Base-by-base conservation (phyloP, 2,329 filamentous ascomycete genomes). In the Alternaria sp. region DNA sequence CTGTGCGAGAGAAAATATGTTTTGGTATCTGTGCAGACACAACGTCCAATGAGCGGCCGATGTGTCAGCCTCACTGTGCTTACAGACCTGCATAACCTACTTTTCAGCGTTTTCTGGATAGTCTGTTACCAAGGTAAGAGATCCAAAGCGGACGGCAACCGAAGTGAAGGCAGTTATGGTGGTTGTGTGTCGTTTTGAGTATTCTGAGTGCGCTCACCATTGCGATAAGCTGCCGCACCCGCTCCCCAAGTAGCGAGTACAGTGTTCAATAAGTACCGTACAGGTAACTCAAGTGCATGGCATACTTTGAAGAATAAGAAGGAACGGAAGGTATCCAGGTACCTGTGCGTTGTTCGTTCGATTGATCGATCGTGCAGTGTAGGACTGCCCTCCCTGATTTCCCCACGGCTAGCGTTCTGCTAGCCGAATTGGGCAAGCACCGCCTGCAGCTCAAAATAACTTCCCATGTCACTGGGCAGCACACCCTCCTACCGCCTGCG, bases 31-130 rank as follows among this genome's bases (percentile, higher is more conserved):
- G 43, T 49, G 50, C 50, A 59, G 50, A 38, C 27, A 32, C 25
- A 54, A n/a, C 56, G 43, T 48, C 56, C 56, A 58, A 58, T 54
- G 25, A 51, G n/a, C 16, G 28, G n/a, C 25, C 44, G 48, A 28
- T 46, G 55, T 44, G 55, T 58, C 55, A 58, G 55, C 41, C 55
- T 34, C 55, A 38, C 38, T 44, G 30, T 46, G 55, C 48, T 57
- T 48, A 57, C 55, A 57, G 48, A 43, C 40, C 30, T 16, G 43
- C 49, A 46, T 30, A 38, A 50, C 41, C 6, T 16, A 34, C 38
- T 32, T 54, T n/a, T 22, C 38, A 46, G 48, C 38, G 18, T 10
- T 36, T 9, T 25, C 30, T 49, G 18, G n/a, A 49, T 18, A 16
- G 22, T 9, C 28, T 1, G n/a, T 4, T 49, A 14, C 45, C 45